Base-by-base conservation (phyloP, 2,329 filamentous ascomycete genomes). In the Chrysoporthe puriensis region DNA sequence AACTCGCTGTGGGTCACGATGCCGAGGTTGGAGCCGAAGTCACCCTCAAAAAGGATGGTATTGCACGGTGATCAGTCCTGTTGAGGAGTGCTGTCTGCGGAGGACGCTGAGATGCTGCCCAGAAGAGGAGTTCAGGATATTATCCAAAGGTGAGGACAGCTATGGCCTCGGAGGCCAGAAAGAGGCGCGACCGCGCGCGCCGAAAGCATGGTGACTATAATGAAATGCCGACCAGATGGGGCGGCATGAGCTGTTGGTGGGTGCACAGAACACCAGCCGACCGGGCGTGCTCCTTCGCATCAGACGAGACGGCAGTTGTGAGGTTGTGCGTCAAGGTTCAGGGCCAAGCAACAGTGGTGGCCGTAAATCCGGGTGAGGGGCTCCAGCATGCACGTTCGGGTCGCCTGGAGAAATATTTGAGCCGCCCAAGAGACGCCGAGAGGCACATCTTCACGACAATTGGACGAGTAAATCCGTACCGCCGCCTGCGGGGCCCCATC, bases 241-340 rank as follows among this genome's bases (percentile, higher is more conserved):
- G 26, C 26, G 26, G 26, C 26, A 26, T 26, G 26, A 26, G 26
- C 26, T 26, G 26, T 26, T 26, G 26, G 26, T 2, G 26, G 26
- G 36, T 40, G 36, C 36, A 40, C 36, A 26, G 26, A 26, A 26
- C 36, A 40, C 36, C 36, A 40, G 36, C 36, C 9, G 36, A 40
- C 5, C 2, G 21, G 50, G 32, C 14, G 21, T 44, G 43, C 16
- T 44, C 21, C 2, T 62, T n/a, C 32, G 48, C 18, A 56, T 36
- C 34, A 46, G 34, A 48, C 34, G 34, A 40, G 34, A 63, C 54
- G 67, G 67, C 67, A 68, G 62, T 68, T 68, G 56, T 62, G 26
- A 26, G 26, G 60, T 13, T 36, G 18, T 8, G 16, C 54, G 1
- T 57, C 50, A 6, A 26, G 21, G 50, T 13, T 26, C 26, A 26